Evolutionary conservation across 2,329 filamentous ascomycete genomes (phyloP), one percentile per base, ranked within the genome.

Genomic region (Coniochaeta sp.): DNA sequence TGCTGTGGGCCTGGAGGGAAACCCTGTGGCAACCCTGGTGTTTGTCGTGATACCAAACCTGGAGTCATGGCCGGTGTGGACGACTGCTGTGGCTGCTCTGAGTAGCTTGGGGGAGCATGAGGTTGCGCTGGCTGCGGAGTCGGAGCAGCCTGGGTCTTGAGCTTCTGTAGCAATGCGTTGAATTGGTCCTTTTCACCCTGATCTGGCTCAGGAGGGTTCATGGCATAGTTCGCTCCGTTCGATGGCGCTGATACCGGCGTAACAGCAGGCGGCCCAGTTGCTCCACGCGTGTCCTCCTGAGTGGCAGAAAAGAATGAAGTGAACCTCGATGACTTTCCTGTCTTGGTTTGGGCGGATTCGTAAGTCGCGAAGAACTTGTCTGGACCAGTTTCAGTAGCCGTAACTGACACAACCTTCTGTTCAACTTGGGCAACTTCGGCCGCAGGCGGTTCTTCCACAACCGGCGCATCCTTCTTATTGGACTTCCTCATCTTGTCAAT

Each of bases 401-500:
- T 75, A 3, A 83, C 77, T 10, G 83, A 77, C 51, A 81, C 79
- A 10, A 77, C 73, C 35, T 61, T 62, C 52, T 77, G 79, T 54
- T 81, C 77, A 8, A 67, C 63, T 53, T 80, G 78, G 35, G 63
- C 55, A 14, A 63, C 61, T 27, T 69, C 71, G 16, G 67, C 53
- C 42, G 67, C 61, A n/a, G n/a, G n/a, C 16, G 70, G 53, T 46
- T 55, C 57, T 16, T 59, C 61, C 4, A 65, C 52, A 31, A 61
- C 55, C 13, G 60, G 54, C n/a, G n/a, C n/a, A n/a, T 68, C 60
- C 52, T 71, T 69, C 51, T n/a, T n/a, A 70, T 75, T 65, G 47
- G 71, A 13, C 47, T 64, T 65, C 32, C 88, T 92, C 90, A 95
- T 95, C 57, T 79, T 80, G 60, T 95, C 89, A 77, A 96, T 96